Evolutionary conservation across 116 monocot genomes (phyloP), one percentile per base, ranked within the genome.

Genomic region (Trichopus zeylanicus): DNA sequence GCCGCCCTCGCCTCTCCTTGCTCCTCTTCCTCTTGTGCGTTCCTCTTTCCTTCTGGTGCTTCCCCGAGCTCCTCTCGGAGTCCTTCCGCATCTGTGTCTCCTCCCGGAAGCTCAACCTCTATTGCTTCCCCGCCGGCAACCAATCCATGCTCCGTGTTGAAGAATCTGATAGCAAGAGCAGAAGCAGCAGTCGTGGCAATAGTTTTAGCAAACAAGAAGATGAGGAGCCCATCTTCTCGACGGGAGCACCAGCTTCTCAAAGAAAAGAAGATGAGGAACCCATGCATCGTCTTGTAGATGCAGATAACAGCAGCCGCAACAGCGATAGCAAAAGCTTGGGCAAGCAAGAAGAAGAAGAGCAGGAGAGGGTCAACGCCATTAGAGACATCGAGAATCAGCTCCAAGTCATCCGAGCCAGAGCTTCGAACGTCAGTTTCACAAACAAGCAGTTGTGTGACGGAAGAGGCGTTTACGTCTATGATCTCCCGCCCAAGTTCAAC

Each of bases 401-500:
- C 26, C 32, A 39, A n/a, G 3, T 22, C 12, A 57, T 75, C 33
- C 70, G 78, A 20, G 63, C 74, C 0, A 64, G 60, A 67, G 63
- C 64, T 1, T 56, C 59, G 1, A 15, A 51, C 18, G 3, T 3
- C 35, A 7, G 29, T 25, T 4, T 21, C 37, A 7, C 6, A 15
- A 24, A 49, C 9, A 3, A 19, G 19, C 10, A n/a, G 15, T 24
- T 56, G 25, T 84, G 79, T 54, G 24, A 66, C 1, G 76, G 70
- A 3, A 29, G 75, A 3, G 69, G 73, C 4, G 33, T 84, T 3
- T 84, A 53, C 58, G 76, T 84, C 26, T 73, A 76, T 51, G 76
- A 79, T 18, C 53, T 85, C n/a, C 76, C 79, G 10, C 9, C 57
- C 20, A 84, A 76, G 31, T 84, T 84, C 84, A 84, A 84, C 67